Conservation (phyloP, 106 monocot species). For the Allium fistulosum region DNA sequence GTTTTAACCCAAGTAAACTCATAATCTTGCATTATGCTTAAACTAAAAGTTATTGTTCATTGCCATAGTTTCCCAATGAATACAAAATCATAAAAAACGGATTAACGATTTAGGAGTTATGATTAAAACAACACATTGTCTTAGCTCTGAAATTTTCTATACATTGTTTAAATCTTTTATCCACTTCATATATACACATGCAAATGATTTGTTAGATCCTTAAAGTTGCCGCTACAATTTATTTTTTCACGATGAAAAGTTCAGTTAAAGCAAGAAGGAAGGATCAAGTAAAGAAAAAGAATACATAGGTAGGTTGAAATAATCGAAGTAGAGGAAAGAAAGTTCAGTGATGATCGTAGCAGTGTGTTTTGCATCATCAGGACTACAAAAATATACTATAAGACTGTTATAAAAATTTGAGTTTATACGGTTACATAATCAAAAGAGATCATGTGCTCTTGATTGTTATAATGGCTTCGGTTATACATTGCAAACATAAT, state of each 20-base stretch:
- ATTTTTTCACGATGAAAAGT: background rate
- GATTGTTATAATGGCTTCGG: background rate
- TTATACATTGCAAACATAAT: background rate
- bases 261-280: background rate
- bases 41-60: too few species aligned
- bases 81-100: too few species aligned
- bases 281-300: background rate
- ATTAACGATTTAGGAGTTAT: too few species aligned
- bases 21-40: too few species aligned
- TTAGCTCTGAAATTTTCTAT: too few species aligned
- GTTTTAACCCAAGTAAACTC: too few species aligned
- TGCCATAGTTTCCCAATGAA: too few species aligned
- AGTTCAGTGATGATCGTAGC: background rate
- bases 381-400: slow-evolving; percentile 1
- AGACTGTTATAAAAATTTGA: background rate
- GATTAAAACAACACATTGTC: too few species aligned
- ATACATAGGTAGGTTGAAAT: background rate
- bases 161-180: too few species aligned
- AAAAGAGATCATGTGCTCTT: background rate
- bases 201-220: slow-evolving; percentile 36
- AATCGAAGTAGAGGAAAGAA: background rate
- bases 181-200: too few species aligned
- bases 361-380: background rate
- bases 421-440: background rate
- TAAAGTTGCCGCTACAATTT: slow-evolving; percentile 24